Percentiles rank a stretch among this genome's conserved stretches.
Evolutionary conservation across 208 protist genomes (phyloP).

Genomic region (Leishmania gerbilli): DNA sequence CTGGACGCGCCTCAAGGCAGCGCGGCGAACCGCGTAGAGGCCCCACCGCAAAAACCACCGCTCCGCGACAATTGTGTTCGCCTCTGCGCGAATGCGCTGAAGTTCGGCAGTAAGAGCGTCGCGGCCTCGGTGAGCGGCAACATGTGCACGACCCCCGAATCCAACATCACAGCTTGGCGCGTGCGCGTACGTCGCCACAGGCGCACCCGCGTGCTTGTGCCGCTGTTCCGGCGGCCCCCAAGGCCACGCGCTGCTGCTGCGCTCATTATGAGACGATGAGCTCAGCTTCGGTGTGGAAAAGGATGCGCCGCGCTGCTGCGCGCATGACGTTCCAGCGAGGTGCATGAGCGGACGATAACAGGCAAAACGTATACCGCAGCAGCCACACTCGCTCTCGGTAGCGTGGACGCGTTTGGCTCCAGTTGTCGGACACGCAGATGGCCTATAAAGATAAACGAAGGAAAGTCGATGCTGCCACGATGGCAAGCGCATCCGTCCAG

Average conservation of each 20-base stretch:
- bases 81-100: conserved; percentile 18
- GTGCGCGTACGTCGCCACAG: background rate
- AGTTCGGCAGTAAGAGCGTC: conserved; percentile 14
- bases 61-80: conserved; percentile 7
- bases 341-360: conserved; percentile 5
- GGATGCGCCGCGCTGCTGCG: conserved; percentile 2
- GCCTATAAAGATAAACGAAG: background rate
- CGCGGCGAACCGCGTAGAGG: conserved; percentile 20
- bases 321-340: conserved; percentile 4
- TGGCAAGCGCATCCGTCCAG: background rate
- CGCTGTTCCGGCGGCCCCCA: background rate
- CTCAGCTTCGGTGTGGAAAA: background rate
- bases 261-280: background rate
- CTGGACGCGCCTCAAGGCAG: conserved; percentile 18
- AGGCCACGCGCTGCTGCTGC: background rate
- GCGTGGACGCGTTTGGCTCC: background rate
- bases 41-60: conserved; percentile 23
- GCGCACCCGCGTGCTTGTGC: background rate
- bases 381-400: background rate
- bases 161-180: background rate
- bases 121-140: background rate
- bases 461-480: background rate
- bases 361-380: background rate
- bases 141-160: background rate
- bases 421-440: background rate